Evolutionary conservation across 176 grass and related monocot species (phyloP), one percentile per base, ranked within the genome.

Genomic region (Oryza glaberrima): DNA sequence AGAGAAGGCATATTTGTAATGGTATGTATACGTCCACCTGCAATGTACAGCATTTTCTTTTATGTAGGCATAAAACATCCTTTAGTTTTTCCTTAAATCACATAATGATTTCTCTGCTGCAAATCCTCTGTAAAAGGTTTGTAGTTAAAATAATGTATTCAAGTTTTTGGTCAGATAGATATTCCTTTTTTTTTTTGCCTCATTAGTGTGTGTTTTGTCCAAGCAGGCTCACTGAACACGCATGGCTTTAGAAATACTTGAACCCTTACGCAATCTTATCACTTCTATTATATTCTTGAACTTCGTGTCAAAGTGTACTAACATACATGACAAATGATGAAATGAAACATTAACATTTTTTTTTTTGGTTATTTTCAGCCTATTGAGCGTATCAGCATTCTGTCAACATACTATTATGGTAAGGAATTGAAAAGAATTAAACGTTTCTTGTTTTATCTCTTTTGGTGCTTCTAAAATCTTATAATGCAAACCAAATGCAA

Each of bases 1-100:
- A 91, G 73, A 83, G 91, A 98, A 90, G 96, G 91, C 38, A 95
- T 98, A 82, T 98, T 98, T 90, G 91, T 94, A 67, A 95, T 92
- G 93, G 96, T 95, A 92, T 67, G 77, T 78, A 92, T 67, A 74
- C 75, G 26, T 73, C 41, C 36, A 71, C 19, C n/a, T 90, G 48
- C 6, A 73, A 54, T 46, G 34, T 45, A 44, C 56, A 56, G n/a
- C 70, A 4, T 9, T 36, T 44, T 73, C 17, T 46, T 82, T 61
- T 30, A 30, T 77, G 45, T 14, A 44, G 5, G 7, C 6, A 56
- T 44, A 10, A 44, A 3, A 3, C 4, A 56, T 44, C 15, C 25
- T n/a, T 83, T 48, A 69, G 20, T 76, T 70, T 49, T 67, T n/a
- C 7, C 25, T 67, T 78, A 25, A 46, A 77, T 73, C 44, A 22